A percentile compares a stretch with the other conserved stretches of the same genome.
phyloP scores from a whole-genome alignment of 1,139 yeast genomes.

The Debaryomyces robertsiae region DNA sequence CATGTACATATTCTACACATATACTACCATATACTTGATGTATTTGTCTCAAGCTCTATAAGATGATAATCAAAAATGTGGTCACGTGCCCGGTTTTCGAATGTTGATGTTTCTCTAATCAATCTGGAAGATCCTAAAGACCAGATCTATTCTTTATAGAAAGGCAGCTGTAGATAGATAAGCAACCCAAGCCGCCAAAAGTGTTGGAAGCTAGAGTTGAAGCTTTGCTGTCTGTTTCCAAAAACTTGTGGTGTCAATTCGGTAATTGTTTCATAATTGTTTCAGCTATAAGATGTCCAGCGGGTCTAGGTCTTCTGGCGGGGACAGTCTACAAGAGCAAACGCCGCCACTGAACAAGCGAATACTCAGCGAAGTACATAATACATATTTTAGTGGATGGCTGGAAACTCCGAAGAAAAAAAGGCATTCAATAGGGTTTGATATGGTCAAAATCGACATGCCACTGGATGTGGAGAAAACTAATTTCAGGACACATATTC shows the following conservation, averaged over 20 bases:
- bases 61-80: not conserved
- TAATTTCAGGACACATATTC: conserved; percentile 12
- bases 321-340: not conserved
- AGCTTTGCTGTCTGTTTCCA: no score
- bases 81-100: conserved; percentile 5
- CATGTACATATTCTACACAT: conserved; percentile 8
- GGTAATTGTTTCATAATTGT: conserved; percentile 7
- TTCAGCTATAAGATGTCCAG: not conserved
- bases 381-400: conserved; percentile 5
- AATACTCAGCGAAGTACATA: conserved; percentile 20
- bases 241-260: no score
- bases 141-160: no score
- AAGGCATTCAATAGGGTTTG: conserved; percentile 21
- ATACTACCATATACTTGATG: no score
- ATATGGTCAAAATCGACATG: conserved; percentile 18
- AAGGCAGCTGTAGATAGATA: no score
- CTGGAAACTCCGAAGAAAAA: conserved; percentile 8
- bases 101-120: conserved; percentile 5
- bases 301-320: not conserved
- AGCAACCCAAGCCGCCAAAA: no score
- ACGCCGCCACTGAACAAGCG: conserved; percentile 16
- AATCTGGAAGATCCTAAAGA: no score
- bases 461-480: conserved; percentile 7
- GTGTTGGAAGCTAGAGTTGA: no score
- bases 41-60: no score